phyloP scores from a whole-genome alignment of 805 yeast species.

The Candida xiaguanensis region DNA sequence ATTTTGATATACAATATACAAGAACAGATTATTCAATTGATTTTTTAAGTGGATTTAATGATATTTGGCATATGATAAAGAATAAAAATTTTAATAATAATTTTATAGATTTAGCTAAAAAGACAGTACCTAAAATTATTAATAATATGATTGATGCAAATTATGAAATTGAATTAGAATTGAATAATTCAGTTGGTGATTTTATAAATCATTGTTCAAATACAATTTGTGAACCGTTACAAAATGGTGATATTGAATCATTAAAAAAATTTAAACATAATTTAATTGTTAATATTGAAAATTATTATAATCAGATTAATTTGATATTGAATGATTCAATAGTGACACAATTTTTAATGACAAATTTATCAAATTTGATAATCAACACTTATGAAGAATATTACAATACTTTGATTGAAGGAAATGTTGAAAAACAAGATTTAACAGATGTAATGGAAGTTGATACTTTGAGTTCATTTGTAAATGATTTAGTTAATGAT shows the following conservation, averaged over 20 bases:
- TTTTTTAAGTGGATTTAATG: slow-evolving; percentile 65
- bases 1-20: slow-evolving; percentile 76
- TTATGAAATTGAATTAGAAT: slow-evolving; percentile 66
- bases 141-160: slow-evolving; percentile 78
- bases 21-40: slow-evolving; percentile 73
- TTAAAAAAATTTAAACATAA: slow-evolving; percentile 44
- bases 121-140: slow-evolving; percentile 74
- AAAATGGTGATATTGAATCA: slow-evolving; percentile 21
- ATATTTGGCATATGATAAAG: slow-evolving; percentile 36
- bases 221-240: slow-evolving; percentile 46
- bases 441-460: slow-evolving; percentile 52
- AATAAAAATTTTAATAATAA: slow-evolving; percentile 45
- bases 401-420: slow-evolving; percentile 30
- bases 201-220: slow-evolving; percentile 53
- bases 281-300: slow-evolving; percentile 53
- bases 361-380: slow-evolving; percentile 44
- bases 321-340: slow-evolving; percentile 55
- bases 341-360: slow-evolving; percentile 28
- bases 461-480: slow-evolving; percentile 54
- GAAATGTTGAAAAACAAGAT: slow-evolving; percentile 16
- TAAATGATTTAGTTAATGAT: slow-evolving; percentile 32
- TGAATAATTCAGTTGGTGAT: slow-evolving; percentile 65
- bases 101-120: slow-evolving; percentile 52
- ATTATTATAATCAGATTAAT: slow-evolving; percentile 48
- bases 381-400: slow-evolving; percentile 55